Evolutionary conservation across 1,284 basidiomycete species (phyloP), one percentile per base, ranked within the genome.

Genomic region (Stygiomarasmius scandens): DNA sequence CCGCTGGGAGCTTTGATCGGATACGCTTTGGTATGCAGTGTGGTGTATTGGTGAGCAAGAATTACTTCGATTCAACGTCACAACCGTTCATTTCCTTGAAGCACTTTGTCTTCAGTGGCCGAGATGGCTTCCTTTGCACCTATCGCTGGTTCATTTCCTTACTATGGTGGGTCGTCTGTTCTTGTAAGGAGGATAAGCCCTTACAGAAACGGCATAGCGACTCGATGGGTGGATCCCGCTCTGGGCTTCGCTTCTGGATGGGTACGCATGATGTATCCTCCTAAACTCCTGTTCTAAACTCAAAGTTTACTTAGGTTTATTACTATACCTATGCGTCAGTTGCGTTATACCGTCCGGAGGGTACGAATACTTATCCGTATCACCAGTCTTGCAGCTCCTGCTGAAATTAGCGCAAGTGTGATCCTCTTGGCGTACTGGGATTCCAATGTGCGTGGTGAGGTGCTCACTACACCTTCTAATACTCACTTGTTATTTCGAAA

Each of bases 391-490:
- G 81, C 85, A 14, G 77, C 85, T 12, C 89, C 92, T 8, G 84
- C 87, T 29, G 93, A 95, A 71, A 79, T 95, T 55, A 86, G 86
- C 1, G 91, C 92, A 1, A 87, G 90, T 5, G 79, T 83, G 32
- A 83, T 93, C 54, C 72, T 95, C 45, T 75, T 93, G 59, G 80
- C 83, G 1, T 94, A 87, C 74, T 95, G 93, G 93, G 89, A 92
- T 69, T 50, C 65, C 10, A 72, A 87, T 58, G 85, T 85, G 53
- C 51, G 78, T 61, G n/a, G 50, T 25, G 52, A 32, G 55, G 49
- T 29, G 5, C 43, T 46, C 12, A 54, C 41, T 36, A 14, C 27
- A 48, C n/a, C 11, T 14, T 49, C 44, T 49, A 20, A 49, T 50
- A 22, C 16, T 58, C 27, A 48, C n/a, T n/a, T n/a, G n/a, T n/a